phyloP scores from a whole-genome alignment of 1,284 basidiomycete species.

The Wallemia ichthyophaga region DNA sequence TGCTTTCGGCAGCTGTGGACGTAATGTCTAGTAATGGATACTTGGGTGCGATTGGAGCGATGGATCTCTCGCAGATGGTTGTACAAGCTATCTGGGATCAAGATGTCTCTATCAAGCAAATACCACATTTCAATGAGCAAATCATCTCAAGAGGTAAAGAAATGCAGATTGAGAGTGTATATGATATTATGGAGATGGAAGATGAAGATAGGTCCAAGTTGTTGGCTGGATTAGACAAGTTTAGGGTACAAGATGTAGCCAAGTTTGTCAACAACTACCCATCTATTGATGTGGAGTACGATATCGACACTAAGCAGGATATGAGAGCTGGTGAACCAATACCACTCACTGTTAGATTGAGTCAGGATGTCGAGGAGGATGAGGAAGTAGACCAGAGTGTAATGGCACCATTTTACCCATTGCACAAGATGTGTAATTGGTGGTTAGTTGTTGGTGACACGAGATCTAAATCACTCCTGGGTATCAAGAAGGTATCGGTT shows the following conservation, averaged over 20 bases:
- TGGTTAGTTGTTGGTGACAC: conserved; percentile 81
- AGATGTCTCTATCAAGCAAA: conserved; percentile 73
- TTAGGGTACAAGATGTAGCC: conserved; percentile 48
- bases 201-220: conserved; percentile 55
- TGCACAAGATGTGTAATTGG: conserved; percentile 77
- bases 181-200: conserved; percentile 91
- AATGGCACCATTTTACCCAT: conserved; percentile 70
- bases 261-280: conserved; percentile 84
- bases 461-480: conserved; percentile 36
- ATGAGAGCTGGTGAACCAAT: conserved; percentile 63
- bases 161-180: conserved; percentile 51
- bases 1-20: conserved; percentile 77
- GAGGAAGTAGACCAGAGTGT: conserved; percentile 40
- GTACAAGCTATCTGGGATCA: conserved; percentile 95
- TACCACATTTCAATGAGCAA: conserved; percentile 67
- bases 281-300: conserved; percentile 55
- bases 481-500: conserved; percentile 85
- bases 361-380: conserved; percentile 52
- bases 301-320: conserved; percentile 44
- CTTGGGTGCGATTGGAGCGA: conserved; percentile 76
- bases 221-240: conserved; percentile 16
- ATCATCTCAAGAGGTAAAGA: conserved; percentile 58
- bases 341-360: conserved; percentile 42
- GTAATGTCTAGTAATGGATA: conserved; percentile 92
- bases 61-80: conserved; percentile 99